Conservation (phyloP, 208 protist species). For the Acanthamoeba culbertsoni region DNA sequence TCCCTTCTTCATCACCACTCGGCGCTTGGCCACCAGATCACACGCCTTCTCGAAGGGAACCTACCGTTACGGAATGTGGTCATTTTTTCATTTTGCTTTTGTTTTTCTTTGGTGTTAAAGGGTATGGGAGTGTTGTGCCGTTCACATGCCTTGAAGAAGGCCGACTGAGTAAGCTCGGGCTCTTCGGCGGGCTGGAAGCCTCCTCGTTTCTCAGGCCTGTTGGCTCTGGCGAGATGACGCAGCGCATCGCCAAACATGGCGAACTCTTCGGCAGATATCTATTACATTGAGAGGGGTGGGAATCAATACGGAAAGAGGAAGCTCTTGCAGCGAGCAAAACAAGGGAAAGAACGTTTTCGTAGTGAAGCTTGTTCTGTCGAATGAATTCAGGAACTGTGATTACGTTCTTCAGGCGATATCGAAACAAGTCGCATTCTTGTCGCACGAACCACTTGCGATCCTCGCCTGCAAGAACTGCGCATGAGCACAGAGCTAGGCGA, state of each 20-base stretch:
- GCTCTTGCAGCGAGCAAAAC: not conserved
- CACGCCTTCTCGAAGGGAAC: conserved; percentile 45
- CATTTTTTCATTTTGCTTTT: not conserved
- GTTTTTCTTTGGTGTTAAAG: not conserved
- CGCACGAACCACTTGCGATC: conserved; percentile 35
- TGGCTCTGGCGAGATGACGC: not conserved
- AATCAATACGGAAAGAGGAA: not conserved
- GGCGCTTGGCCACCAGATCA: not conserved
- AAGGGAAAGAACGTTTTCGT: not conserved
- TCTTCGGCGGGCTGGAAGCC: not conserved
- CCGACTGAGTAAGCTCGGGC: not conserved
- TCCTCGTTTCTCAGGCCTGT: not conserved
- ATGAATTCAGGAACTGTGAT: not conserved
- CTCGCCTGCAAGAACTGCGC: not conserved
- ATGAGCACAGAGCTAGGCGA: not conserved
- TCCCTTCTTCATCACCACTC: not conserved
- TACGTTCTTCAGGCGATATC: not conserved
- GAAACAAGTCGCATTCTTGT: not conserved
- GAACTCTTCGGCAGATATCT: conserved; percentile 46
- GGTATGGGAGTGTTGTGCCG: too few species aligned
- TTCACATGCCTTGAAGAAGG: not conserved
- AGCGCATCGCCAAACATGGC: not conserved
- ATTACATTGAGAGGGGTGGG: not conserved
- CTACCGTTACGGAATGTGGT: not conserved
- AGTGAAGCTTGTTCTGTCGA: conserved; percentile 4